Percentiles rank a stretch among this genome's conserved stretches.
phyloP scores from a whole-genome alignment of 371 early-diverging fungal genomes.

The Nematocida parisii region DNA sequence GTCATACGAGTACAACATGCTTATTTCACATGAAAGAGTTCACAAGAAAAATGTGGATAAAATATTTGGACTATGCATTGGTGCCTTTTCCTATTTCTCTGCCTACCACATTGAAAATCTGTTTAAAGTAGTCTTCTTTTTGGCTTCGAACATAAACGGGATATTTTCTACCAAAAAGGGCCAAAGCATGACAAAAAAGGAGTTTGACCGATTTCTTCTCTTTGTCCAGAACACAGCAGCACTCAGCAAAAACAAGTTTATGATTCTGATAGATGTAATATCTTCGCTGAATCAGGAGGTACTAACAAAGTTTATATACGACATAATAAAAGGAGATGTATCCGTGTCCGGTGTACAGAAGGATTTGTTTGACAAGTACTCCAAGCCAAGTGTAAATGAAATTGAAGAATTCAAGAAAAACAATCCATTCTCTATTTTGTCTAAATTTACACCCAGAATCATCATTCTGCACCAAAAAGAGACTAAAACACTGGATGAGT shows the following conservation, averaged over 20 bases:
- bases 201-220: conserved; percentile 36
- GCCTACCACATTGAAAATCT: conserved; percentile 13
- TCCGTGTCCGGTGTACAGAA: conserved; percentile 29
- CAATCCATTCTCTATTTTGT: conserved; percentile 16
- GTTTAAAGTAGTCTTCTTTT: conserved; percentile 35
- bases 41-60: conserved; percentile 21
- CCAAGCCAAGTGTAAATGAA: conserved; percentile 20
- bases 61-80: conserved; percentile 30
- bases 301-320: conserved; percentile 16
- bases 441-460: conserved; percentile 33
- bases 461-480: conserved; percentile 37
- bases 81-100: conserved; percentile 20
- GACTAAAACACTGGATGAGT: conserved; percentile 25
- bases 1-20: conserved; percentile 38
- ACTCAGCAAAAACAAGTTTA: conserved; percentile 43
- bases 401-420: conserved; percentile 38
- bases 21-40: conserved; percentile 31
- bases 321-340: conserved; percentile 28
- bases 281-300: conserved; percentile 37
- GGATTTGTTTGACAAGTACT: conserved; percentile 28
- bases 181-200: conserved; percentile 28
- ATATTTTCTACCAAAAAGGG: conserved; percentile 31
- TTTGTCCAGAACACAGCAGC: conserved; percentile 47
- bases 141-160: conserved; percentile 42
- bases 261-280: conserved; percentile 35